Evolutionary conservation across 495 filamentous ascomycete genomes (phyloP), one percentile per base, ranked within the genome.

Genomic region (Aspergillus nanangensis): DNA sequence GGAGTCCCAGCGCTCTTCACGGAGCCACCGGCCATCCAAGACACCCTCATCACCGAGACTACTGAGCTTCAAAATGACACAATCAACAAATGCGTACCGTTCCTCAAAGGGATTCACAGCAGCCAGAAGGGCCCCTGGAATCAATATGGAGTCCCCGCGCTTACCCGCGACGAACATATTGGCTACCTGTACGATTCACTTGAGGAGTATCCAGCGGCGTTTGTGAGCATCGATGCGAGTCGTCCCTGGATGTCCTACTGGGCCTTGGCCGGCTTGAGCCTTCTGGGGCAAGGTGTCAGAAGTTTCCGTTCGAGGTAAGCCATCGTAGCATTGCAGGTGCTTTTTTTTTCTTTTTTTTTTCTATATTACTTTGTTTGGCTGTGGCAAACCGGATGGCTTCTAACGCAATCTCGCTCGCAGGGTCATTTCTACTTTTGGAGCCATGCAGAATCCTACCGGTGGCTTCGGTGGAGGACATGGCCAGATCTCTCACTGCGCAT

Each of bases 381-480:
- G 1, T 22, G 32, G n/a, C 21, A 18, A 45, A 15, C n/a, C 9
- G 25, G 23, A 44, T 37, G 14, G 41, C 14, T 37, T 50, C 41
- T 51, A 38, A 47, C 14, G 33, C 32, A 10, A 18, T 46, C 25
- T 36, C 44, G 41, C 8, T 40, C 25, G 45, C 55, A 83, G 82
- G 19, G 69, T 95, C 7, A 73, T 84, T 14, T 66, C 78, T 33
- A 93, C 90, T 1, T 79, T 93, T 17, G 71, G 73, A 22, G 76
- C 87, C 9, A 82, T 90, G 62, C 94, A 96, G 66, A 93, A 97
- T 61, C 57, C 71, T 22, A 75, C 71, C 13, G 93, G 93, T 7
- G 93, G 93, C 5, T 96, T 96, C 65, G 94, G 93, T 20, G 93
- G 93, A 38, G 91, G 93, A n/a, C 83, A 87, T 63, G 87, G 90